A percentile compares a stretch with the other conserved stretches of the same genome.
phyloP scores from a whole-genome alignment of 2,329 filamentous ascomycete species.

The Thermoascus crustaceus region DNA sequence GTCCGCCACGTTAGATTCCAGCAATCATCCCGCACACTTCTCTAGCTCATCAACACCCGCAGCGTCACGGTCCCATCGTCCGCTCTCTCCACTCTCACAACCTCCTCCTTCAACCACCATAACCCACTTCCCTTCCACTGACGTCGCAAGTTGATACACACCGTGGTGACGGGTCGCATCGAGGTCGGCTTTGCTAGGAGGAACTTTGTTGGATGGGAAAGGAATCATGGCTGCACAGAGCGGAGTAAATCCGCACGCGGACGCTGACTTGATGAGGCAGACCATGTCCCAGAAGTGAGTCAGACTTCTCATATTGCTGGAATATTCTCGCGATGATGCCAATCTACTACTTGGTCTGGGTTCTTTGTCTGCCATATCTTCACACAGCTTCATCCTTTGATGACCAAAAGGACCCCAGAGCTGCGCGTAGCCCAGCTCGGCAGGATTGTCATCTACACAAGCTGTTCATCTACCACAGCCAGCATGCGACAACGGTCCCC shows the following conservation, averaged over 20 bases:
- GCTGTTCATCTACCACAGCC: neutral
- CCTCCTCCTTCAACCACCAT: neutral
- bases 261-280: slow-evolving; percentile 52
- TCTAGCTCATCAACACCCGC: slow-evolving; percentile 26
- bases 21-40: slow-evolving; percentile 28
- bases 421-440: neutral
- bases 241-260: slow-evolving; percentile 43
- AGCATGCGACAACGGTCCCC: neutral
- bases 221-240: slow-evolving; percentile 36
- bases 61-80: slow-evolving; percentile 11
- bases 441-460: neutral
- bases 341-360: neutral
- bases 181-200: neutral
- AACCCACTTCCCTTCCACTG: slow-evolving; percentile 1
- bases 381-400: too few species aligned
- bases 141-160: neutral
- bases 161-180: neutral
- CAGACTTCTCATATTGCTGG: slow-evolving; percentile 8
- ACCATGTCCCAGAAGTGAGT: slow-evolving; percentile 52
- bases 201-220: slow-evolving; percentile 27
- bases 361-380: too few species aligned
- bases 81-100: slow-evolving; percentile 3
- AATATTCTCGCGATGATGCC: neutral
- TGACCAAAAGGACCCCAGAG: too few species aligned
- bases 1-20: neutral